Evolutionary conservation across 1,139 yeast species (phyloP), one percentile per base, ranked within the genome.

Genomic region (Sugiyamaella paludigena): DNA sequence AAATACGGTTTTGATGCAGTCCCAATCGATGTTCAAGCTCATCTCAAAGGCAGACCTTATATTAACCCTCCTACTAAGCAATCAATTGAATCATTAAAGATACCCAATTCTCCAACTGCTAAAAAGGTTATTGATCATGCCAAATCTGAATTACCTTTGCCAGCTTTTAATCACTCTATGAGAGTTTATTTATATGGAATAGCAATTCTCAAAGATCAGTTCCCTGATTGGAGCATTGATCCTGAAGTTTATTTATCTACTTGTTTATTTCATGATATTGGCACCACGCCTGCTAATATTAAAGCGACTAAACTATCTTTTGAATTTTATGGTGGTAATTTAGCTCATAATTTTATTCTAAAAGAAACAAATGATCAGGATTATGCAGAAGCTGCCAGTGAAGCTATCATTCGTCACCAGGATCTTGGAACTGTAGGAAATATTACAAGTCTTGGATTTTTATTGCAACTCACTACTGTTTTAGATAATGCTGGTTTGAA

Each of bases 341-440:
- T 56, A 27, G 57, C 60, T 4, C 48, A 57, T 8, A 54, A 55
- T n/a, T 40, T 52, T 34, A 36, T 57, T 12, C 41, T 50, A 10
- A 42, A 48, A 12, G 41, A 36, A n/a, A 43, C 55, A n/a, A 32
- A 44, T 9, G 49, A 57, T 32, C 46, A 47, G 11, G 60, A 55
- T 31, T 49, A 48, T 33, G 59, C 58, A 10, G 60, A 56, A 24
- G 55, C 59, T n/a, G 58, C 57, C 12, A 36, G 47, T 36, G 60
- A 57, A 36, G 56, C 60, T 4, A 55, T 57, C 31, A 50, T 54
- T 31, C 59, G 47, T n/a, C 58, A 57, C 37, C 59, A 57, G 42
- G 59, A 55, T 44, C 44, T 57, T 27, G 56, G 55, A 10, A 50
- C 56, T 28, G 50, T 39, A 27, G 59, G 59, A 4, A 45, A 45